phyloP scores from a whole-genome alignment of 2,329 filamentous ascomycete species.

The Alternaria triticimaculans region DNA sequence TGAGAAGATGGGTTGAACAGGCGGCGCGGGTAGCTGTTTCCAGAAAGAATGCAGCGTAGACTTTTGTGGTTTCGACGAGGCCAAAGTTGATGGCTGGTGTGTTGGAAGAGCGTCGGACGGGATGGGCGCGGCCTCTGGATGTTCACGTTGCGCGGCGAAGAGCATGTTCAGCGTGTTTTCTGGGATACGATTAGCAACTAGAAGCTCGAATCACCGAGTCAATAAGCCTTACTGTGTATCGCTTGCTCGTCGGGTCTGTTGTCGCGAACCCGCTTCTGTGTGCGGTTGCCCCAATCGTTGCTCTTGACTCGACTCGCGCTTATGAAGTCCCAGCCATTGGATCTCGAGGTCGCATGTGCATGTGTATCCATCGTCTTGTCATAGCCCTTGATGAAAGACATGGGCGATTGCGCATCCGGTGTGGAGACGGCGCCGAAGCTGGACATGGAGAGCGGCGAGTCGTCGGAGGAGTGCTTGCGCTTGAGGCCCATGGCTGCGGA shows the following conservation, averaged over 20 bases:
- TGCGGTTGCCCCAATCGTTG: slow-evolving; percentile 61
- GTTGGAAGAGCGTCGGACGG: slow-evolving; percentile 26
- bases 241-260: slow-evolving; percentile 63
- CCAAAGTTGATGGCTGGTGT: slow-evolving; percentile 9
- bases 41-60: slow-evolving; percentile 58
- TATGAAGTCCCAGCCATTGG: slow-evolving; percentile 34
- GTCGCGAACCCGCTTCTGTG: slow-evolving; percentile 65
- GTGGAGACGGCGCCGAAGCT: slow-evolving; percentile 44
- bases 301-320: slow-evolving; percentile 34
- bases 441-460: slow-evolving; percentile 54
- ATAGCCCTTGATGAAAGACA: slow-evolving; percentile 25
- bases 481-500: slow-evolving; percentile 59
- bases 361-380: slow-evolving; percentile 38
- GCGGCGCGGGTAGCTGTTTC: slow-evolving; percentile 47
- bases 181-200: slow-evolving; percentile 23
- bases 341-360: slow-evolving; percentile 4
- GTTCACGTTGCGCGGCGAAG: slow-evolving; percentile 52
- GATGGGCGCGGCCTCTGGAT: slow-evolving; percentile 39
- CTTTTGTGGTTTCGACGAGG: slow-evolving; percentile 43
- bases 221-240: slow-evolving; percentile 57
- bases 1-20: slow-evolving; percentile 29
- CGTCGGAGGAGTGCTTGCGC: slow-evolving; percentile 61
- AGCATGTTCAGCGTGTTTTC: slow-evolving; percentile 55
- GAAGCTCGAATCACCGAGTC: background rate
- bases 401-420: slow-evolving; percentile 39